Percentiles rank a stretch among this genome's conserved stretches.
phyloP scores from a whole-genome alignment of 2,329 filamentous ascomycete species.

The Pestalotiopsis sp. region DNA sequence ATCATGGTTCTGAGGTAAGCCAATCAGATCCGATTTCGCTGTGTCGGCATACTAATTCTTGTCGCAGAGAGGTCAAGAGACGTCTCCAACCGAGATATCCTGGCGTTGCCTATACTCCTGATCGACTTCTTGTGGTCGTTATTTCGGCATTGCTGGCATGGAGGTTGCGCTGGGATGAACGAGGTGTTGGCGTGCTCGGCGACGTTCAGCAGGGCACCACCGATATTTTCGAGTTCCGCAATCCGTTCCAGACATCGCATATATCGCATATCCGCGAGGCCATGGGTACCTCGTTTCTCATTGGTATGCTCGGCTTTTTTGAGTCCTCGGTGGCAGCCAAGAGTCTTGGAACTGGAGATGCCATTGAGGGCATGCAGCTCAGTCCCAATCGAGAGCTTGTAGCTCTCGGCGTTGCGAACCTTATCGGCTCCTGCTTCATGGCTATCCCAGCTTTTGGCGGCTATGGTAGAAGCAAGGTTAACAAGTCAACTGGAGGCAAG shows the following conservation, averaged over 20 bases:
- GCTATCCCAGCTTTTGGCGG: constrained; percentile 92
- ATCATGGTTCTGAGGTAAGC: constrained; percentile 88
- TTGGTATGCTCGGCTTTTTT: constrained; percentile 96
- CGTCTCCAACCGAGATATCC: constrained; percentile 79
- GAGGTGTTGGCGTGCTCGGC: constrained; percentile 83
- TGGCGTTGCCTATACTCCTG: constrained; percentile 83
- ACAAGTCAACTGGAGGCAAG: constrained; percentile 86
- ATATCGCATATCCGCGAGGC: constrained; percentile 83
- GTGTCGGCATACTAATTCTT: constrained; percentile 10
- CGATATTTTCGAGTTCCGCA: constrained; percentile 77
- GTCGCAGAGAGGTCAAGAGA: constrained; percentile 74
- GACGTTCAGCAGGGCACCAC: constrained; percentile 75
- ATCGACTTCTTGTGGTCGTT: constrained; percentile 88
- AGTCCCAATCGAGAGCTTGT: constrained; percentile 94
- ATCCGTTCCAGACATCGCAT: constrained; percentile 77
- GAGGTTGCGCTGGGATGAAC: constrained; percentile 74
- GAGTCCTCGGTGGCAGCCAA: constrained; percentile 97
- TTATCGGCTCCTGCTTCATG: constrained; percentile 92
- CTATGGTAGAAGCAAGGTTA: constrained; percentile 95
- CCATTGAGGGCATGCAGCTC: constrained; percentile 77
- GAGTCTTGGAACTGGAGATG: constrained; percentile 72
- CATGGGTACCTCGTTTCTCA: constrained; percentile 89
- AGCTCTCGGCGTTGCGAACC: constrained; percentile 85
- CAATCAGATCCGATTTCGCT: background rate
- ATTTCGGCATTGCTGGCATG: constrained; percentile 81